These are phyloP conservation scores for Paraleonurus japonicus DNA, from an alignment of 257 asterid species.

Conservation along the genomic window DNA sequence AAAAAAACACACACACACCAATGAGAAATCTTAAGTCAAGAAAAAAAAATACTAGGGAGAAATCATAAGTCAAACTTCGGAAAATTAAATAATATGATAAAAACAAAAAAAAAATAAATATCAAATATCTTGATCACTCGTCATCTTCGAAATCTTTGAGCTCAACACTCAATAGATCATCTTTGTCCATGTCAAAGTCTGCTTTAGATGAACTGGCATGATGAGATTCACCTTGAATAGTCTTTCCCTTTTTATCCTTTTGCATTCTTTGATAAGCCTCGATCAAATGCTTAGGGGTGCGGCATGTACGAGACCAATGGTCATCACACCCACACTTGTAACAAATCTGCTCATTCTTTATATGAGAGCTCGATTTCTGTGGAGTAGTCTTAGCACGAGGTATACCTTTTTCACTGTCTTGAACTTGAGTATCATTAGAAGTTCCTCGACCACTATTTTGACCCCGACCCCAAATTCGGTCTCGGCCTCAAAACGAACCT, in stretches of 20 bases:
- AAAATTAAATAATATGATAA: too few species aligned
- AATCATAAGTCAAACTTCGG: too few species aligned
- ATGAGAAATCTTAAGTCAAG: too few species aligned
- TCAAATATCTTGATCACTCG: neutral
- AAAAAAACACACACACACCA: too few species aligned
- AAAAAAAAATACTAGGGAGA: too few species aligned
- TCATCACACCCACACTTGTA: neutral
- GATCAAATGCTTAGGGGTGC: neutral
- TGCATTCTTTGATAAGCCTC: neutral
- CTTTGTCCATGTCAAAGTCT: neutral
- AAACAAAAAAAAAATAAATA: too few species aligned
- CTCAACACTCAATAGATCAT: neutral
- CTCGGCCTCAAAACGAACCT: too few species aligned
- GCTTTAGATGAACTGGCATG: neutral
- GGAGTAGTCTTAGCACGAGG: too few species aligned
- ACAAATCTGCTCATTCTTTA: neutral
- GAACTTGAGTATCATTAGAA: too few species aligned
- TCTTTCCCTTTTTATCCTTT: neutral
- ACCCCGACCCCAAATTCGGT: neutral
- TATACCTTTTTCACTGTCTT: neutral
- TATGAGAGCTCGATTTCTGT: neutral
- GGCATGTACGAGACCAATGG: neutral
- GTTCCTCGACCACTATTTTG: neutral
- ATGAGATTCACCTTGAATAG: neutral
- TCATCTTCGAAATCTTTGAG: neutral